Percentiles rank a stretch among this genome's conserved stretches.
Conservation (phyloP, 768 basidiomycete species). For the Crassisporium funariophilum region DNA sequence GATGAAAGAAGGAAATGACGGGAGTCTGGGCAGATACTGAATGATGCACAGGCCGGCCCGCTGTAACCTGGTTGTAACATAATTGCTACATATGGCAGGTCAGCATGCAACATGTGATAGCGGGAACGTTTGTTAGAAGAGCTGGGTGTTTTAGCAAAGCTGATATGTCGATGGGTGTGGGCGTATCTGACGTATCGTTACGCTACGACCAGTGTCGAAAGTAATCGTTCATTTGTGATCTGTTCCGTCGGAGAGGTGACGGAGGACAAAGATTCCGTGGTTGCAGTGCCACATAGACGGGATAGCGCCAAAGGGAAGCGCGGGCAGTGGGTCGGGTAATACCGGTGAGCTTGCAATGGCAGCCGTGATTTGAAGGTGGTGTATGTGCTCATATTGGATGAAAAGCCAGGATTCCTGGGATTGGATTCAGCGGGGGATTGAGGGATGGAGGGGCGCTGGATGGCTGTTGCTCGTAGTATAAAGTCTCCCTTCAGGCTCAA, state of each 20-base stretch:
- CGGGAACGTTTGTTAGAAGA: too few species aligned
- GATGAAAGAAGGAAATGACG: too few species aligned
- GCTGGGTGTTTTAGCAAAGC: too few species aligned
- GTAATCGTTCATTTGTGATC: constrained; percentile 2
- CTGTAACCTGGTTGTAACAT: too few species aligned
- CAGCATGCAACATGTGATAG: constrained; percentile 27
- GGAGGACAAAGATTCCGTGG: constrained; percentile 17
- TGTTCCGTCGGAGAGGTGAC: constrained; percentile 22
- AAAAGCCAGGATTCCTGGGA: constrained; percentile 15
- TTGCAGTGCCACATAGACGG: too few species aligned
- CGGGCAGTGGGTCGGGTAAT: constrained; percentile 25
- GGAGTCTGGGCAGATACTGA: too few species aligned
- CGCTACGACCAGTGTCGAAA: constrained; percentile 1
- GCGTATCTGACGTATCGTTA: too few species aligned
- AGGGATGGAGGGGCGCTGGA: constrained; percentile 34
- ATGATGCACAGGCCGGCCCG: too few species aligned
- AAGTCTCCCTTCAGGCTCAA: constrained; percentile 6
- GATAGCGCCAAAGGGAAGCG: constrained; percentile 11
- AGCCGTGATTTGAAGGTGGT: constrained; percentile 8
- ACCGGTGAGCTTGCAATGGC: constrained; percentile 25
- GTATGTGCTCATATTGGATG: neutral
- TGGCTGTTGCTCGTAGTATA: constrained; percentile 30
- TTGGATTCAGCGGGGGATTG: constrained; percentile 32
- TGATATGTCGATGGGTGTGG: too few species aligned
- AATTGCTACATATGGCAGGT: too few species aligned